These are phyloP conservation scores for Mucor indicus DNA, from an alignment of 371 early-diverging fungal species.

Conservation along the genomic window DNA sequence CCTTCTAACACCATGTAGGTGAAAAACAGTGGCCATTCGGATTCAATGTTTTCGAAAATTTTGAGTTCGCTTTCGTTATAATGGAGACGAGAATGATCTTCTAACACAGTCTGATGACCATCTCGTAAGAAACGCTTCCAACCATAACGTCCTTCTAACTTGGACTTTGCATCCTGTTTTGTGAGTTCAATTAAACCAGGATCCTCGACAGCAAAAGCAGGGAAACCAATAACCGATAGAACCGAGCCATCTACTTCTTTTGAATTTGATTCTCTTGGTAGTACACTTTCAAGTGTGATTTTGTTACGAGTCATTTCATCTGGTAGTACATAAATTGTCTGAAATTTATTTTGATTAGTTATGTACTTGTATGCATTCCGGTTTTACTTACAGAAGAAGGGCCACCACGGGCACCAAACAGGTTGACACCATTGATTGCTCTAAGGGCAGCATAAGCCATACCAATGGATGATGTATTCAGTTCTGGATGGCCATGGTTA, in stretches of 20 bases:
- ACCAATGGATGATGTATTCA: conserved; percentile 87
- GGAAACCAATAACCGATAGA: conserved; percentile 84
- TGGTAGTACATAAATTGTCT: conserved; percentile 81
- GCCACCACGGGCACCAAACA: conserved; percentile 84
- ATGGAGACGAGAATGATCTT: conserved; percentile 76
- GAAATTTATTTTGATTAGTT: not conserved
- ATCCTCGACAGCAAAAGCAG: conserved; percentile 86
- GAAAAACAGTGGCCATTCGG: conserved; percentile 92
- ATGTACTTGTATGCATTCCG: not conserved
- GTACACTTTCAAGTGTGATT: conserved; percentile 75
- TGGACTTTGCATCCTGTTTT: conserved; percentile 73
- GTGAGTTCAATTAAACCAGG: conserved; percentile 63
- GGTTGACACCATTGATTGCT: conserved; percentile 84
- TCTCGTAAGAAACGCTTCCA: conserved; percentile 88
- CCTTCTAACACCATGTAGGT: conserved; percentile 89
- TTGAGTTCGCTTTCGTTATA: conserved; percentile 84
- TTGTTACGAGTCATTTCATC: conserved; percentile 87
- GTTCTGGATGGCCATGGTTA: conserved; percentile 85
- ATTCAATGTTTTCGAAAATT: conserved; percentile 86
- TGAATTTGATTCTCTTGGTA: conserved; percentile 88
- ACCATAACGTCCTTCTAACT: conserved; percentile 83
- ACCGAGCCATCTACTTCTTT: conserved; percentile 91
- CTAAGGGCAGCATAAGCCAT: conserved; percentile 89
- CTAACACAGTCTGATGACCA: conserved; percentile 85
- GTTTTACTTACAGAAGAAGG: conserved; percentile 61